Conservation (phyloP, 495 filamentous ascomycete genomes). For the Letharia columbiana region DNA sequence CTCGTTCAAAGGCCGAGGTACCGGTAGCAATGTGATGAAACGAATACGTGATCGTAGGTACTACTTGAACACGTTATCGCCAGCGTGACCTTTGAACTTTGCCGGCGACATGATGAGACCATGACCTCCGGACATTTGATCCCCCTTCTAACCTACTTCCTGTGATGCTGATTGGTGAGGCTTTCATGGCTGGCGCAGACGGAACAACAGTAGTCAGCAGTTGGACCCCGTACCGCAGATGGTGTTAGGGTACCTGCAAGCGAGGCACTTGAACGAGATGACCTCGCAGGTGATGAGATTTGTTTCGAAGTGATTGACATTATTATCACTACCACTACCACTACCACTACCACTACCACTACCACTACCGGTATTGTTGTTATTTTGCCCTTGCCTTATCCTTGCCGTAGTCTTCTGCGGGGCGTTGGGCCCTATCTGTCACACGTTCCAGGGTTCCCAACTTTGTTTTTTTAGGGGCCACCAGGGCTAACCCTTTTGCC, state of each 20-base stretch:
- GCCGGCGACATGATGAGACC: neutral
- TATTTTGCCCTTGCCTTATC: neutral
- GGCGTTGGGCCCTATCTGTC: neutral
- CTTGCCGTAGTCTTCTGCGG: neutral
- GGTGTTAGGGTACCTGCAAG: neutral
- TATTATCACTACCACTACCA: no score
- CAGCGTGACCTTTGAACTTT: neutral
- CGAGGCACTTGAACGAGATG: neutral
- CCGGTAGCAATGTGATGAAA: neutral
- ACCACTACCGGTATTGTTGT: no score
- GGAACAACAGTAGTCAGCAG: neutral
- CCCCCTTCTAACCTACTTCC: neutral
- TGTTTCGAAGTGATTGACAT: neutral
- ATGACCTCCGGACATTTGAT: neutral
- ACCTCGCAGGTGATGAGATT: neutral
- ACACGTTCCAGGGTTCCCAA: neutral
- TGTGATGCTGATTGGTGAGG: neutral
- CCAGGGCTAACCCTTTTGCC: neutral
- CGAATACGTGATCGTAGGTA: neutral
- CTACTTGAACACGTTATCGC: neutral
- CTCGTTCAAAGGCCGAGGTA: neutral
- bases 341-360: no score
- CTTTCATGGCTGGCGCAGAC: neutral
- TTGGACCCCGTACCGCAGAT: neutral
- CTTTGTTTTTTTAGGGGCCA: no score